Conservation (phyloP, 768 basidiomycete species). For the Leucosporidium scottii region DNA sequence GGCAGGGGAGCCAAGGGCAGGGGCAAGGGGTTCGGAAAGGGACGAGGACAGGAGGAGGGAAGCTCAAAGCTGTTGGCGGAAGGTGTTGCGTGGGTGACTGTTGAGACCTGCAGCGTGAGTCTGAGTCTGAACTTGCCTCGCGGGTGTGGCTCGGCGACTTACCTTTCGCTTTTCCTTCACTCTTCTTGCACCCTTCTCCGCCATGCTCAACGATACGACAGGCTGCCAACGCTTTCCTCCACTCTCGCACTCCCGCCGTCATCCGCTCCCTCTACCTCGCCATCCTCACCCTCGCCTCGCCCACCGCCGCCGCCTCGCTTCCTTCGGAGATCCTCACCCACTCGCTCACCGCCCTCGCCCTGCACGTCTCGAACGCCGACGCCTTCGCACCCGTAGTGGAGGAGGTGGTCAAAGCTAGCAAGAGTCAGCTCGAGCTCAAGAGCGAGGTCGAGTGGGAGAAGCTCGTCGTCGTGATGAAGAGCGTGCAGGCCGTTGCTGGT, state of each 20-base stretch:
- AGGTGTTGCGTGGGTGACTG: constrained; percentile 20
- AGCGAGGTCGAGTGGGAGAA: constrained; percentile 16
- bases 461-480: constrained; percentile 13
- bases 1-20: constrained; percentile 27
- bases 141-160: too few relatives aligned
- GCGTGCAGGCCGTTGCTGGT: constrained; percentile 10
- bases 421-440: not conserved
- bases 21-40: constrained; percentile 29
- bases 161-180: too few relatives aligned
- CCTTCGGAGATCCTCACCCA: constrained; percentile 26
- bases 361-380: constrained; percentile 23
- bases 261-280: constrained; percentile 23
- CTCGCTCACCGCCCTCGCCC: constrained; percentile 27
- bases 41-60: constrained; percentile 30
- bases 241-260: constrained; percentile 33
- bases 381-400: constrained; percentile 30
- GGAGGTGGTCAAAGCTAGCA: constrained; percentile 19
- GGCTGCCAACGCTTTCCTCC: constrained; percentile 32
- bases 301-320: constrained; percentile 3
- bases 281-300: constrained; percentile 19
- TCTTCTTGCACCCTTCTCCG: not conserved
- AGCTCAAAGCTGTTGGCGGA: constrained; percentile 32
- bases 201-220: not conserved
- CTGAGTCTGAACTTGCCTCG: not conserved
- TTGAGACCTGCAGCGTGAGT: constrained; percentile 28